Evolutionary conservation across 1,139 yeast genomes (phyloP).

Genomic region (Suhomyces guaymorum): DNA sequence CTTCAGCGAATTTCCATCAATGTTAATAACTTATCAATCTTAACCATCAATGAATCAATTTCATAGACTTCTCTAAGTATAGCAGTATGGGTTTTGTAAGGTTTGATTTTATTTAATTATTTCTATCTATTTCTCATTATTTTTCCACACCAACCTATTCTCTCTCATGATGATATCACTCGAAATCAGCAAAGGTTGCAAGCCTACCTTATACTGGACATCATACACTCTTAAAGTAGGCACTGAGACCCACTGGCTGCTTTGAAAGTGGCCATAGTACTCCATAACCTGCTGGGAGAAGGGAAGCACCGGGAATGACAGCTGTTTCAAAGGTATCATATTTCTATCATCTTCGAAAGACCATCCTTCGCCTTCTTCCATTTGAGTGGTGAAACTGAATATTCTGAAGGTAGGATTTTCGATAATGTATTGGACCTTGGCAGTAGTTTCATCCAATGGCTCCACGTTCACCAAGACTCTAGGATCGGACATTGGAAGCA

Average conservation of each 20-base stretch:
- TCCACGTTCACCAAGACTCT: constrained; percentile 52
- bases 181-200: constrained; percentile 53
- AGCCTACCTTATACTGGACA: constrained; percentile 62
- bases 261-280: constrained; percentile 31
- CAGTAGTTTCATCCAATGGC: constrained; percentile 15
- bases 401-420: constrained; percentile 77
- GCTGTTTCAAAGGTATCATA: constrained; percentile 28
- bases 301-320: constrained; percentile 59
- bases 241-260: constrained; percentile 35
- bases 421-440: constrained; percentile 49
- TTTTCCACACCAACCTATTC: constrained; percentile 10
- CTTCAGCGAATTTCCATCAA: no score
- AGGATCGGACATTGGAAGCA: constrained; percentile 69
- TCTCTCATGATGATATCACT: constrained; percentile 23
- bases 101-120: no score
- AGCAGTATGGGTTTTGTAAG: no score
- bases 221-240: constrained; percentile 66
- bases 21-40: no score
- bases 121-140: no score
- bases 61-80: no score
- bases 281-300: constrained; percentile 51
- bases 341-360: constrained; percentile 29
- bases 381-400: constrained; percentile 59
- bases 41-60: no score
- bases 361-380: constrained; percentile 32